Evolutionary conservation across 768 basidiomycete genomes (phyloP).

Genomic region (Podaxis sp.): DNA sequence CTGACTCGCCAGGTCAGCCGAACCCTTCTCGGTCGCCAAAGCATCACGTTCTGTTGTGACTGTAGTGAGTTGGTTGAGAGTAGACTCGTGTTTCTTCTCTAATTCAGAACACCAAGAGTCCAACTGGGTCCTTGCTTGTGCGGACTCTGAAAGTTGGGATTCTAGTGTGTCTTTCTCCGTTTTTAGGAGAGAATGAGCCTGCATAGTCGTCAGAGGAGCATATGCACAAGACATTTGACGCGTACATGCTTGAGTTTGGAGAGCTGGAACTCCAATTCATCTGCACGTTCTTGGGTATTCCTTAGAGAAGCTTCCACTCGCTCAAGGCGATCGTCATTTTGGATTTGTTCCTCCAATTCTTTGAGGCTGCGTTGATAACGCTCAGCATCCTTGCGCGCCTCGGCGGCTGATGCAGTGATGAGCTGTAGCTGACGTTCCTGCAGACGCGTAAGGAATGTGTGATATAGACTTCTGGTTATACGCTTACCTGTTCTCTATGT

Average conservation of each 20-base stretch:
- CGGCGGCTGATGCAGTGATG: slow-evolving; percentile 47
- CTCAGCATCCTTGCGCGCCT: slow-evolving; percentile 49
- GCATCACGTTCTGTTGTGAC: slow-evolving; percentile 42
- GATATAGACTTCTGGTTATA: slow-evolving; percentile 9
- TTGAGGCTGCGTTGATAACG: slow-evolving; percentile 54
- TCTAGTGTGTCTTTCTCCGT: slow-evolving; percentile 57
- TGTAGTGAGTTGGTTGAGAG: slow-evolving; percentile 39
- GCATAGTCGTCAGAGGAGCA: background rate
- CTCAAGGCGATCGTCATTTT: slow-evolving; percentile 79
- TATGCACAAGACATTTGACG: background rate
- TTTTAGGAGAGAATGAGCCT: slow-evolving; percentile 59
- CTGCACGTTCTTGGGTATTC: slow-evolving; percentile 76
- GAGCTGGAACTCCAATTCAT: slow-evolving; percentile 79
- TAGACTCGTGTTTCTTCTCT: slow-evolving; percentile 30
- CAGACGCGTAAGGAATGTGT: slow-evolving; percentile 17
- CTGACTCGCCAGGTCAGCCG: slow-evolving; percentile 43
- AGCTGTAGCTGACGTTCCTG: slow-evolving; percentile 77
- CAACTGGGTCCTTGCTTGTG: slow-evolving; percentile 44
- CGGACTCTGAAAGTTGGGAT: slow-evolving; percentile 35
- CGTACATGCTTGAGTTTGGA: slow-evolving; percentile 74
- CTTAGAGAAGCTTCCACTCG: slow-evolving; percentile 67
- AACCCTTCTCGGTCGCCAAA: slow-evolving; percentile 45
- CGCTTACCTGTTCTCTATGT: slow-evolving; percentile 46
- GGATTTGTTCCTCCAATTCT: slow-evolving; percentile 78
- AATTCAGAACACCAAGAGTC: slow-evolving; percentile 43